A percentile compares a stretch with the other conserved stretches of the same genome.
phyloP scores from a whole-genome alignment of 2,329 filamentous ascomycete genomes.

The Dothidotthia symphoricarpi region DNA sequence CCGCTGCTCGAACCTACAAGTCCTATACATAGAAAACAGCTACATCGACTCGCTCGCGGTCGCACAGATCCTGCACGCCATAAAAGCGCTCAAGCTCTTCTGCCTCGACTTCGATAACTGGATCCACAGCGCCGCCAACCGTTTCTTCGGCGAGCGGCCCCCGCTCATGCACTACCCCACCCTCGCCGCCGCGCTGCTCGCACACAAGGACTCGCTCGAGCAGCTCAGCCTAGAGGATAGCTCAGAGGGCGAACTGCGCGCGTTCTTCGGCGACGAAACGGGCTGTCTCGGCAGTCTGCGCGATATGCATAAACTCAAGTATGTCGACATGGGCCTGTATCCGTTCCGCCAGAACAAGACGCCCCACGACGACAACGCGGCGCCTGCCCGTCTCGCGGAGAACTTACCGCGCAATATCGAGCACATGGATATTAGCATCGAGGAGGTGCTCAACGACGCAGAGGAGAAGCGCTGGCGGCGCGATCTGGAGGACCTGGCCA shows the following conservation, averaged over 20 bases:
- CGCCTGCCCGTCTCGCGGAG: not conserved
- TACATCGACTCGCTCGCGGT: constrained; percentile 2
- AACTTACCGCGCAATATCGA: not conserved
- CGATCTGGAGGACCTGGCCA: not conserved
- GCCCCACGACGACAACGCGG: not conserved
- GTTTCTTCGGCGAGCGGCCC: not conserved
- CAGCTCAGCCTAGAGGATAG: not conserved
- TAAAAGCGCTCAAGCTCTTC: not conserved
- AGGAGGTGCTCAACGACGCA: not conserved
- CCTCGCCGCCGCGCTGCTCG: not conserved
- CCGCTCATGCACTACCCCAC: constrained; percentile 1
- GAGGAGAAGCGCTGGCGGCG: constrained; percentile 1
- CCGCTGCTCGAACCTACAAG: constrained; percentile 1
- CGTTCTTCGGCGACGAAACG: not conserved
- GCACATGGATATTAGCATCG: not conserved
- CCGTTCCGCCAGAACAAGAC: not conserved
- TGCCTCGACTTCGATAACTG: constrained; percentile 1
- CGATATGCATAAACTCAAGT: not conserved
- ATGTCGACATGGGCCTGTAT: not conserved
- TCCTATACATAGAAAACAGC: constrained; percentile 2
- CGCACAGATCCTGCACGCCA: not conserved
- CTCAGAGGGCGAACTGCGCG: not conserved
- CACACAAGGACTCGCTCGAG: constrained; percentile 1
- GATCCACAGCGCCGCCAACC: not conserved
- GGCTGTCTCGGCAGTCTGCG: constrained; percentile 1